Percentiles rank a stretch among this genome's conserved stretches.
These are phyloP conservation scores for Populus deltoides DNA, from an alignment of 345 rosid species.

Conservation along the genomic window DNA sequence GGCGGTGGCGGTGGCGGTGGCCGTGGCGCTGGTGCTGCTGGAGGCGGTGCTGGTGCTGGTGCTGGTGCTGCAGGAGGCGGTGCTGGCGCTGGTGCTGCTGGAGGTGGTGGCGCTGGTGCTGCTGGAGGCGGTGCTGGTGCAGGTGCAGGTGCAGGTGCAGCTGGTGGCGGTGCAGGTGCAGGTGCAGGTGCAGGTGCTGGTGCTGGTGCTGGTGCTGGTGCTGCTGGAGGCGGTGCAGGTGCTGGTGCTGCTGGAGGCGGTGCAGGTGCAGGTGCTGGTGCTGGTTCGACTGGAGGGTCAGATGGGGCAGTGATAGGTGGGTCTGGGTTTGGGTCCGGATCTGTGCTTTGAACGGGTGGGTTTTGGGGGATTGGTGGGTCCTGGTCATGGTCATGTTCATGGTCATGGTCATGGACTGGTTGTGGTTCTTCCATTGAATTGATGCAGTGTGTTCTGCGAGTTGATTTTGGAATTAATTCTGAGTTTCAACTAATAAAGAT, in stretches of 20 bases:
- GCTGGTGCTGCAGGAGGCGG: slow-evolving; percentile 2
- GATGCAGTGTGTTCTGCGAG: not conserved
- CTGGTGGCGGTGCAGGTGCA: not conserved
- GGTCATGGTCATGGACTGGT: not conserved
- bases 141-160: slow-evolving; percentile 25
- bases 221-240: not conserved
- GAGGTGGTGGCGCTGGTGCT: not conserved
- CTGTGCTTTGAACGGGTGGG: slow-evolving; percentile 6
- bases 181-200: not conserved
- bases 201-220: not conserved
- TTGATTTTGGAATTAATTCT: not conserved
- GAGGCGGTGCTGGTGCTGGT: no score
- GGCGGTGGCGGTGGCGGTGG: slow-evolving; percentile 4
- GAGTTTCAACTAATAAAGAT: not conserved
- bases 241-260: slow-evolving; percentile 6
- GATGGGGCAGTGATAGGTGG: slow-evolving; percentile 15
- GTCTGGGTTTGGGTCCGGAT: slow-evolving; percentile 16
- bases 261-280: not conserved
- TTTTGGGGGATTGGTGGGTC: slow-evolving; percentile 10
- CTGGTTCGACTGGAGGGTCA: slow-evolving; percentile 26
- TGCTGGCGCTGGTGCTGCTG: not conserved
- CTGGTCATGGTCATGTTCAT: not conserved
- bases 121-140: not conserved
- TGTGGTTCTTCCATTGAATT: slow-evolving; percentile 39
- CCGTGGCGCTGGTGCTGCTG: no score